Percentiles rank a stretch among this genome's conserved stretches.
Conservation (phyloP, 2,329 filamentous ascomycete genomes). For the Ascosphaera apis region DNA sequence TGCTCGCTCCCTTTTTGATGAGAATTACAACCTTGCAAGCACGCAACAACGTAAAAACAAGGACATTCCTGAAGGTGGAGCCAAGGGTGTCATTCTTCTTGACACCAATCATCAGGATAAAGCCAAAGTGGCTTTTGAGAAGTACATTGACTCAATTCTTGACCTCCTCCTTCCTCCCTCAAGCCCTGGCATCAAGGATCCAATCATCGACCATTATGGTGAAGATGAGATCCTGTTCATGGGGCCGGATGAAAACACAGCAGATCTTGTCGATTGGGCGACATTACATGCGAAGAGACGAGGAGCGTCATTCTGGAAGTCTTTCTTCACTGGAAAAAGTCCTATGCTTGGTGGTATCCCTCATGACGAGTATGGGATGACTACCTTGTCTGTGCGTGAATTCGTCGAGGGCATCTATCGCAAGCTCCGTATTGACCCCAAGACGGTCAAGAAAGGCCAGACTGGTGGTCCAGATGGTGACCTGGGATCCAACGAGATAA, state of each 20-base stretch:
- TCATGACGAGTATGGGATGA: conserved; percentile 94
- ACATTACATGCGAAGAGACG: conserved; percentile 74
- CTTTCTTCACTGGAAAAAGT: conserved; percentile 98
- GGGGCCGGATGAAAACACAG: conserved; percentile 97
- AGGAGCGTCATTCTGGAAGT: conserved; percentile 97
- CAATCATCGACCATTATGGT: conserved; percentile 83
- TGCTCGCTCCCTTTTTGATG: conserved; percentile 84
- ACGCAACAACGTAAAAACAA: conserved; percentile 99
- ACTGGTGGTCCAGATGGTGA: conserved; percentile 94
- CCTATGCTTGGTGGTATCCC: conserved; percentile 90
- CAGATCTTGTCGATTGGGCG: conserved; percentile 94
- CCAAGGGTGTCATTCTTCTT: conserved; percentile 90
- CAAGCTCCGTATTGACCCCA: conserved; percentile 74
- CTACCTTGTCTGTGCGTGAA: conserved; percentile 83
- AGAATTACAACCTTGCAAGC: conserved; percentile 96
- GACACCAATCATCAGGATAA: conserved; percentile 90
- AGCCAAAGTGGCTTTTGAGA: conserved; percentile 80
- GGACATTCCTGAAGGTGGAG: conserved; percentile 93
- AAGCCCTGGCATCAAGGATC: conserved; percentile 96
- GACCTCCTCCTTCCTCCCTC: conserved; percentile 75
- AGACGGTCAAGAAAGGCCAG: conserved; percentile 76
- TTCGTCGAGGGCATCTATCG: conserved; percentile 94
- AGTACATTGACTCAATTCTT: conserved; percentile 97
- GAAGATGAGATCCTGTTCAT: conserved; percentile 96
- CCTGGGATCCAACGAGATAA: conserved; percentile 90